Conservation (phyloP, 192 early-diverging fungal species). For the Gaertneriomyces sp. region DNA sequence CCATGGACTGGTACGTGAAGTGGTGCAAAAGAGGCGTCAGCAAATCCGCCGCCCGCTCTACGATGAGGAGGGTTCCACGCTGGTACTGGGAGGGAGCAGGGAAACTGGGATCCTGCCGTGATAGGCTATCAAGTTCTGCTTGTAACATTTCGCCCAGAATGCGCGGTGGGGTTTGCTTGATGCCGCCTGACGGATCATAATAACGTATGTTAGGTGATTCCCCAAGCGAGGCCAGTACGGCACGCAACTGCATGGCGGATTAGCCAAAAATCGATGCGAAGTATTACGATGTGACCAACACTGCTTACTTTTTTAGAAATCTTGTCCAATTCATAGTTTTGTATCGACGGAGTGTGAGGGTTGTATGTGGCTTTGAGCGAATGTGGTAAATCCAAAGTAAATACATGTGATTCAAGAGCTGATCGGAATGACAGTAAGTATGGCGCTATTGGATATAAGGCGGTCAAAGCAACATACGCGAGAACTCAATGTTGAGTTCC, state of each 20-base stretch:
- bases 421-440: slow-evolving; percentile 4
- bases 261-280: too few species aligned
- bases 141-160: slow-evolving; percentile 80
- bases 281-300: neutral
- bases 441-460: neutral
- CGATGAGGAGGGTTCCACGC: slow-evolving; percentile 45
- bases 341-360: slow-evolving; percentile 27
- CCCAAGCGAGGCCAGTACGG: slow-evolving; percentile 81
- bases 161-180: slow-evolving; percentile 28
- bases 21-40: slow-evolving; percentile 52
- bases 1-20: slow-evolving; percentile 75
- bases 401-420: slow-evolving; percentile 52
- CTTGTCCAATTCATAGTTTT: slow-evolving; percentile 33
- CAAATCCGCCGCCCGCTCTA: slow-evolving; percentile 50
- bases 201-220: slow-evolving; percentile 92
- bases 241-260: slow-evolving; percentile 57
- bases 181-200: slow-evolving; percentile 66
- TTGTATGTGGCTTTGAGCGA: slow-evolving; percentile 41
- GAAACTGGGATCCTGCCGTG: slow-evolving; percentile 61
- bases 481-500: slow-evolving; percentile 54
- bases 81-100: slow-evolving; percentile 37
- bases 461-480: slow-evolving; percentile 23
- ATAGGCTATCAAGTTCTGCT: slow-evolving; percentile 78
- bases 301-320: slow-evolving; percentile 35
- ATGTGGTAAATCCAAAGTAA: slow-evolving; percentile 42